Evolutionary conservation across 805 yeast genomes (phyloP).

Genomic region (Vanderwaltozyma polyspora): DNA sequence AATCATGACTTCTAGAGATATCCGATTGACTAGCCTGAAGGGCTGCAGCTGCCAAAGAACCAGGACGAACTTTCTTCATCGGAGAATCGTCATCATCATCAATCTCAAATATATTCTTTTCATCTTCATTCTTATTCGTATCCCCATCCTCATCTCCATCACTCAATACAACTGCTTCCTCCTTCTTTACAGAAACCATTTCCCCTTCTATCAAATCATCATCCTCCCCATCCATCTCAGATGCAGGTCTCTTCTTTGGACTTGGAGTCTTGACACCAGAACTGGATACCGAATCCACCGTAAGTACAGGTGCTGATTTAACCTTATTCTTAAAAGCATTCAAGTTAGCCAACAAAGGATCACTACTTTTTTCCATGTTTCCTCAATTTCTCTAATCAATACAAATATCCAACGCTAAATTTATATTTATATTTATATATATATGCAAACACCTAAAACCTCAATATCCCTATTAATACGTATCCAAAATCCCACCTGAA

Average conservation of each 20-base stretch:
- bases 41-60: slow-evolving; percentile 24
- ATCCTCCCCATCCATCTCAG: slow-evolving; percentile 15
- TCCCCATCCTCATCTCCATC: neutral
- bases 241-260: slow-evolving; percentile 7
- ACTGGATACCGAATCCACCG: neutral
- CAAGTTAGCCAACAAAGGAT: slow-evolving; percentile 42
- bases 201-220: slow-evolving; percentile 7
- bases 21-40: slow-evolving; percentile 21
- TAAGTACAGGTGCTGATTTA: slow-evolving; percentile 40
- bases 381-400: neutral
- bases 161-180: neutral
- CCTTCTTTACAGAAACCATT: neutral
- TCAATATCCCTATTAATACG: too few species aligned
- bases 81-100: slow-evolving; percentile 16
- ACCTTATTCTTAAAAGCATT: slow-evolving; percentile 55
- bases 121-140: neutral
- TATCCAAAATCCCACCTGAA: too few species aligned
- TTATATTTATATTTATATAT: too few species aligned
- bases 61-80: slow-evolving; percentile 23
- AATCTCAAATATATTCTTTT: slow-evolving; percentile 8
- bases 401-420: too few species aligned
- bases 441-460: neutral
- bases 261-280: neutral
- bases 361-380: slow-evolving; percentile 12
- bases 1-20: slow-evolving; percentile 40